A percentile compares a stretch with the other conserved stretches of the same genome.
phyloP scores from a whole-genome alignment of 78 protist species.

The Dictyostelium firmibasis region DNA sequence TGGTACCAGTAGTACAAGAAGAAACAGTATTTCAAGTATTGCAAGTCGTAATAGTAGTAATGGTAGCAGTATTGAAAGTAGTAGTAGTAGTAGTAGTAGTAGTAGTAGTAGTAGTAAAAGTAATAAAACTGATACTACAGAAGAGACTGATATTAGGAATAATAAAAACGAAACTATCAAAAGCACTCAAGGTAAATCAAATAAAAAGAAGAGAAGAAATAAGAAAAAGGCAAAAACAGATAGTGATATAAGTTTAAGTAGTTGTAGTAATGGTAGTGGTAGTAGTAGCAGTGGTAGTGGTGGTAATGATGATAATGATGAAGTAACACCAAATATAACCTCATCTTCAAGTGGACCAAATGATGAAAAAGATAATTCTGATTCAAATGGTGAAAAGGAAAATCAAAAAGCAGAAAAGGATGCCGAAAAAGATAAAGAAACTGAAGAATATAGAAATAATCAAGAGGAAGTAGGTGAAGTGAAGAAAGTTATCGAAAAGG shows the following conservation, averaged over 20 bases:
- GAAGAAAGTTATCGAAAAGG: background rate
- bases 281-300: background rate
- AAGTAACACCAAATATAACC: background rate
- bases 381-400: background rate
- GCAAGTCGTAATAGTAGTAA: background rate
- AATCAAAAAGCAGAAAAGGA: background rate
- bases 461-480: background rate
- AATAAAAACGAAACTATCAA: background rate
- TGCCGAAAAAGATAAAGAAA: background rate
- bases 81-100: background rate
- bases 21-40: background rate
- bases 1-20: background rate
- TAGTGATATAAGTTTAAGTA: background rate
- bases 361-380: background rate
- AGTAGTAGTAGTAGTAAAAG: background rate
- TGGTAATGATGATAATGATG: background rate
- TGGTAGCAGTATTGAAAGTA: background rate
- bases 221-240: background rate
- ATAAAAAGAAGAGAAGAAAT: background rate
- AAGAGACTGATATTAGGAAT: background rate
- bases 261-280: background rate
- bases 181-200: background rate
- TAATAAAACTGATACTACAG: background rate
- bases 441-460: background rate
- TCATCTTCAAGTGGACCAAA: background rate